Evolutionary conservation across 108 stramenopile genomes (phyloP), one percentile per base, ranked within the genome.

Genomic region (Discostella stelligeroides): DNA sequence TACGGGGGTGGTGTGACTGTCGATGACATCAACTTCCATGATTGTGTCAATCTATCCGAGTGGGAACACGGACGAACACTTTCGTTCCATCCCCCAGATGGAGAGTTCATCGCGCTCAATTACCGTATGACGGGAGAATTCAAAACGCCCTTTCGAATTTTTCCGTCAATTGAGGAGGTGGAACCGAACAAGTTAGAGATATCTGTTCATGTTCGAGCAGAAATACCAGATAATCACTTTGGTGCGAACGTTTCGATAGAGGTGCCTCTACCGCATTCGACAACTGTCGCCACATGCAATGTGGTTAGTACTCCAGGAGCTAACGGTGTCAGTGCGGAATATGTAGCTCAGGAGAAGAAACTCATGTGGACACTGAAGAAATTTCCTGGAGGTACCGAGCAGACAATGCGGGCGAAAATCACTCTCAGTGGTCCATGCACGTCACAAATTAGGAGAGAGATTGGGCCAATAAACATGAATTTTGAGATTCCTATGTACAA

Each of bases 401-500:
- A 93, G 68, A 96, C 95, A 25, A 87, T 99, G 82, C 68, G 87
- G 46, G 88, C 88, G 10, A 96, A 97, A 70, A 76, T 98, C 7
- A 77, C 92, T 4, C 69, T 97, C 40, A 63, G 79, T 39, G 73
- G 87, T 49, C 76, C 92, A 0, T 91, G 86, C 59, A 96, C 94
- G n/a, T 82, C 86, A 1, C 88, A 88, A 58, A 82, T 89, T 49
- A 73, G 94, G 58, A 81, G 89, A 68, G 97, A 99, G 81, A 84
- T 99, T 71, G 99, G 98, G 8, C 99, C 99, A 27, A 91, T 98
- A 76, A 92, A 95, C 49, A 91, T 98, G 92, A 87, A 85, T 73
- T 99, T 98, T 75, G 99, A 99, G 58, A 97, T 99, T 41, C 99
- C 99, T 30, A 99, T 99, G 98, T 99, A 95, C 86, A 99, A 98